Base-by-base conservation (phyloP, 805 yeast genomes). In the Danielozyma ontarioensis region DNA sequence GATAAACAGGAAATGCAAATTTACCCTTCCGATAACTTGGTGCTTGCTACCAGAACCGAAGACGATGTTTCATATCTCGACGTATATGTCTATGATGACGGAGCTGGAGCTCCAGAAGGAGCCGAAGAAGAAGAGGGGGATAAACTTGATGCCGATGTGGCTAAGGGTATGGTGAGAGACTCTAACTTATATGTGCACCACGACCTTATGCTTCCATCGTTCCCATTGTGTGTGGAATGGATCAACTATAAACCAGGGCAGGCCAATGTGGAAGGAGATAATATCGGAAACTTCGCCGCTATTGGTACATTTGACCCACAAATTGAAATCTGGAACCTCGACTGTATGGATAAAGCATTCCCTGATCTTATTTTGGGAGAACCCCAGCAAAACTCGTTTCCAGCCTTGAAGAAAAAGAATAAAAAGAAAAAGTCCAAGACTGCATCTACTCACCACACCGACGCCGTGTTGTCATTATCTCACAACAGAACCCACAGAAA, bases 141-240 rank as follows among this genome's bases (percentile, higher is more conserved):
- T 48, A 71, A 72, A 39, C 50, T 62, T 23, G 89, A 83, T 50
- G 78, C 78, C n/a, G 86, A 81, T 55, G 85, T 78, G 12, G 83
- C 84, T 31, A 75, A 70, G 44, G 94, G 90, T 10, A 56, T 77
- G 50, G 72, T 74, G 25, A 74, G 94, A 64, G 93, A 78, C 31
- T 74, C 81, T 34, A 76, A 80, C 25, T 64, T 93, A 42, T 93
- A 93, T 52, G 93, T 90, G 32, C 98, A 93, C 55, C 98, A 93
- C 59, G 98, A 93, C 57, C 63, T 90, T 46, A 87, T 93, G 96
- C 72, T 93, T 40, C 98, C 98, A 1, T 83, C 96, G 2, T 90
- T 93, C 72, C 98, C 98, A 27, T 71, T 93, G 40, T 87, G 97
- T 56, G 89, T 89, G 22, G 98, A 93, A 60, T 90, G 97, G 97